Conservation (phyloP, 2,329 filamentous ascomycete species). For the Trichoderma sp. region DNA sequence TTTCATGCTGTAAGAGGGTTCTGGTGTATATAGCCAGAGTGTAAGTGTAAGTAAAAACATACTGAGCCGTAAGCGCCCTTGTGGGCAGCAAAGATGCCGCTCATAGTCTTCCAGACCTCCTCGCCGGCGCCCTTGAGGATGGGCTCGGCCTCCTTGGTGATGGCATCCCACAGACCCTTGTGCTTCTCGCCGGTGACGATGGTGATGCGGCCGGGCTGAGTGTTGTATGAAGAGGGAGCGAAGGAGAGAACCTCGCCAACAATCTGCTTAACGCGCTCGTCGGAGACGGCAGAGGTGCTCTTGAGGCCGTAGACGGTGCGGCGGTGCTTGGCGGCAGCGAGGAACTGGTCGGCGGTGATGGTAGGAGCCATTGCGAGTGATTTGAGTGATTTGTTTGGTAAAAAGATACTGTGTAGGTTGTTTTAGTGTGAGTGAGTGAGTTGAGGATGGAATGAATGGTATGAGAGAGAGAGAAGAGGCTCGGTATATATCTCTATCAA, state of each 20-base stretch:
- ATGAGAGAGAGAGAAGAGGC: neutral
- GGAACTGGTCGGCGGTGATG: slow-evolving; percentile 44
- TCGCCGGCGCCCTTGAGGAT: slow-evolving; percentile 51
- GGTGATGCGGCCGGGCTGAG: slow-evolving; percentile 74
- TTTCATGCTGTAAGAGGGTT: neutral
- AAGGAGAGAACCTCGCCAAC: slow-evolving; percentile 62
- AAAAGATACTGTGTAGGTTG: neutral
- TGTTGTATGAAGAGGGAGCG: slow-evolving; percentile 83
- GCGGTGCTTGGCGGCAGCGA: slow-evolving; percentile 64
- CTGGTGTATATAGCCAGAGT: no score
- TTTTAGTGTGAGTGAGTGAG: neutral
- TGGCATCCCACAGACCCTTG: slow-evolving; percentile 80
- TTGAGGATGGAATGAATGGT: neutral
- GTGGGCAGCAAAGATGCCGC: slow-evolving; percentile 52
- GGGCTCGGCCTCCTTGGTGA: slow-evolving; percentile 41
- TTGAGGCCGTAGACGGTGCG: slow-evolving; percentile 67
- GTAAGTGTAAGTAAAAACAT: slow-evolving; percentile 59
- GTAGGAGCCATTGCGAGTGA: neutral
- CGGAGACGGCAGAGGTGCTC: slow-evolving; percentile 54
- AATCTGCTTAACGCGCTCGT: slow-evolving; percentile 61
- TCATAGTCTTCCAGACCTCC: slow-evolving; percentile 57
- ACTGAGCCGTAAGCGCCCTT: slow-evolving; percentile 73
- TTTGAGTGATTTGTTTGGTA: neutral
- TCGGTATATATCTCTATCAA: neutral
- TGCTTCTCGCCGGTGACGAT: slow-evolving; percentile 80